These are phyloP conservation scores for Trichoderma koningii DNA, from an alignment of 2,329 filamentous ascomycete genomes.

Conservation along the genomic window DNA sequence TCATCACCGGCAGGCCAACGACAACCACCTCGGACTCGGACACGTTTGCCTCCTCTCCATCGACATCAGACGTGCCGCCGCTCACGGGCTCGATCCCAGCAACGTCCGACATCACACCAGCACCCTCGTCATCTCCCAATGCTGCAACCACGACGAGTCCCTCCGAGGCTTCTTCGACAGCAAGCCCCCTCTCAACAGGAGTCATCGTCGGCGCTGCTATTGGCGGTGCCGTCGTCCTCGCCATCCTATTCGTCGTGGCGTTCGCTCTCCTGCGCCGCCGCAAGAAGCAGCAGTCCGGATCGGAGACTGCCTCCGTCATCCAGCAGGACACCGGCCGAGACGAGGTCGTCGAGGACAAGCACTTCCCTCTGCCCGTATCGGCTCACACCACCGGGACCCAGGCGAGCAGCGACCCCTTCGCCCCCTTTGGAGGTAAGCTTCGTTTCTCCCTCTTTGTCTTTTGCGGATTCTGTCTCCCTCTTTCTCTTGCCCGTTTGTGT, in stretches of 20 bases:
- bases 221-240: constrained; percentile 36
- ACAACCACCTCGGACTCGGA: constrained; percentile 22
- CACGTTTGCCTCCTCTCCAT: constrained; percentile 15
- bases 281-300: constrained; percentile 29
- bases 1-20: constrained; percentile 35
- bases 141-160: constrained; percentile 18
- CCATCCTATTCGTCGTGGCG: constrained; percentile 34
- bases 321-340: constrained; percentile 27
- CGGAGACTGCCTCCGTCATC: constrained; percentile 12
- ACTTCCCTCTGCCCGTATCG: constrained; percentile 33
- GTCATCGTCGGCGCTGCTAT: constrained; percentile 41
- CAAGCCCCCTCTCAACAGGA: constrained; percentile 35
- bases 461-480: too few species aligned
- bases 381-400: constrained; percentile 35
- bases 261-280: constrained; percentile 31
- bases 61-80: background rate
- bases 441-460: too few species aligned
- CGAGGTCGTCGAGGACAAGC: constrained; percentile 36
- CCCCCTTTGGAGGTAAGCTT: constrained; percentile 48
- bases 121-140: constrained; percentile 28
- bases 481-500: background rate
- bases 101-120: constrained; percentile 26
- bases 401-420: constrained; percentile 43
- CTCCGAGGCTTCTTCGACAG: background rate
- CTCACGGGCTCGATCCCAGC: background rate